A percentile compares a stretch with the other conserved stretches of the same genome.
Conservation (phyloP, 108 stramenopile species). For the Conticribra guillardii region DNA sequence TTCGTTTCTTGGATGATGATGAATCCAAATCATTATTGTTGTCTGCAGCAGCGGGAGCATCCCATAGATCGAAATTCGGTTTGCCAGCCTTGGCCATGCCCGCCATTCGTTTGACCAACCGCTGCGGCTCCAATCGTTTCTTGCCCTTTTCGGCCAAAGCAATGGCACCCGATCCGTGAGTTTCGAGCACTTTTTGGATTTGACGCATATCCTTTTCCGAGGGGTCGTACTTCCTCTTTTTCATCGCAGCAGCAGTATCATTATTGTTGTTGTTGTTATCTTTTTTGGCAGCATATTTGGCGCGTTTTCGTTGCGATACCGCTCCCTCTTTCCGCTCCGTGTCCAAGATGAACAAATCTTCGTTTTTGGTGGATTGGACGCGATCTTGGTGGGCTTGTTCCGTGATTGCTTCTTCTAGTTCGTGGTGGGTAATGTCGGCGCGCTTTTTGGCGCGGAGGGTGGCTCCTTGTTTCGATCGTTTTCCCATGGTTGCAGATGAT, state of each 20-base stretch:
- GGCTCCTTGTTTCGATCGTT: slow-evolving; percentile 63
- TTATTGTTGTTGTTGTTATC: slow-evolving; percentile 21
- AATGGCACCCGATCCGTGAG: slow-evolving; percentile 48
- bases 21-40: no score
- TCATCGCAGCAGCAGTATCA: slow-evolving; percentile 3
- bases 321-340: slow-evolving; percentile 46
- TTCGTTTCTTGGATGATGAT: no score
- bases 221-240: slow-evolving; percentile 37
- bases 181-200: slow-evolving; percentile 55
- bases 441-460: slow-evolving; percentile 69
- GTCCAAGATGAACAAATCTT: slow-evolving; percentile 82
- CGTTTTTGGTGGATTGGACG: slow-evolving; percentile 57
- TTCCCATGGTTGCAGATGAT: slow-evolving; percentile 68
- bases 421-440: slow-evolving; percentile 44
- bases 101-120: slow-evolving; percentile 39
- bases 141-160: slow-evolving; percentile 41
- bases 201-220: slow-evolving; percentile 63
- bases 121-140: slow-evolving; percentile 38
- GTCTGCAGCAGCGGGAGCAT: slow-evolving; percentile 12
- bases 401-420: slow-evolving; percentile 58
- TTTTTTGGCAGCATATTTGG: slow-evolving; percentile 28
- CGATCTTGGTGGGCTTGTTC: slow-evolving; percentile 50
- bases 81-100: slow-evolving; percentile 31
- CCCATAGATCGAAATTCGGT: slow-evolving; percentile 82
- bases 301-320: slow-evolving; percentile 14